Percentiles rank a stretch among this genome's conserved stretches.
Conservation (phyloP, 1,284 basidiomycete genomes). For the Irpex lacteus region DNA sequence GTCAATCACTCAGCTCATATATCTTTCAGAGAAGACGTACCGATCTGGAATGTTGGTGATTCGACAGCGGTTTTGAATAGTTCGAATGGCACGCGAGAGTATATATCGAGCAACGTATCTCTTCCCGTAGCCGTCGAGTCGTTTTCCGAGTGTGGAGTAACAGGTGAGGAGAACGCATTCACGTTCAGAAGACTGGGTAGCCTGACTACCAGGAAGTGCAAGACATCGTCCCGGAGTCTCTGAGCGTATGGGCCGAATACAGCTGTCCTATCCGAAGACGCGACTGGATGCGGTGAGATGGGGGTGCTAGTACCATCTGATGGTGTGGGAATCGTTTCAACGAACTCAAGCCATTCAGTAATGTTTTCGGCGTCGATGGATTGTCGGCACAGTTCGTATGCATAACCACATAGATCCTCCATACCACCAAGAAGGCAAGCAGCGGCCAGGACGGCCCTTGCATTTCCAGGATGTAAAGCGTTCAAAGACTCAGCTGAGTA, state of each 20-base stretch:
- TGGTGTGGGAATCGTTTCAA: constrained; percentile 51
- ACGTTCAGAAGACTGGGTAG: constrained; percentile 60
- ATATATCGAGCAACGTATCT: constrained; percentile 67
- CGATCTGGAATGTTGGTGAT: constrained; percentile 73
- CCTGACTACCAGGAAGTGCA: constrained; percentile 72
- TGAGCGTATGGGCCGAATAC: constrained; percentile 73
- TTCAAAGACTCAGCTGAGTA: constrained; percentile 72
- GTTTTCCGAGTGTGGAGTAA: constrained; percentile 31
- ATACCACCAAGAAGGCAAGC: constrained; percentile 81
- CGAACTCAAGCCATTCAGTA: constrained; percentile 72
- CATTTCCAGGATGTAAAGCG: constrained; percentile 71
- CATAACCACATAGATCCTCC: constrained; percentile 75
- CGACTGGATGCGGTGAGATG: constrained; percentile 35
- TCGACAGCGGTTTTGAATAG: constrained; percentile 79
- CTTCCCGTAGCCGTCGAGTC: constrained; percentile 46
- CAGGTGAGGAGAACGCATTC: constrained; percentile 25
- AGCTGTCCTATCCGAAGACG: constrained; percentile 39
- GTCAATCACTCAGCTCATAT: background rate
- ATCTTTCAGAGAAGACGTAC: constrained; percentile 38
- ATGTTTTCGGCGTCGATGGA: constrained; percentile 75
- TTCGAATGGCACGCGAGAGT: constrained; percentile 76
- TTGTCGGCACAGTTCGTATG: constrained; percentile 74
- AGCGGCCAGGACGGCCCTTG: constrained; percentile 78
- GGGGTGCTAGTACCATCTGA: constrained; percentile 52
- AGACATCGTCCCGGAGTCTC: constrained; percentile 66